These are phyloP conservation scores for Lactarius sanguifluus DNA, from an alignment of 768 basidiomycete species.

Conservation along the genomic window DNA sequence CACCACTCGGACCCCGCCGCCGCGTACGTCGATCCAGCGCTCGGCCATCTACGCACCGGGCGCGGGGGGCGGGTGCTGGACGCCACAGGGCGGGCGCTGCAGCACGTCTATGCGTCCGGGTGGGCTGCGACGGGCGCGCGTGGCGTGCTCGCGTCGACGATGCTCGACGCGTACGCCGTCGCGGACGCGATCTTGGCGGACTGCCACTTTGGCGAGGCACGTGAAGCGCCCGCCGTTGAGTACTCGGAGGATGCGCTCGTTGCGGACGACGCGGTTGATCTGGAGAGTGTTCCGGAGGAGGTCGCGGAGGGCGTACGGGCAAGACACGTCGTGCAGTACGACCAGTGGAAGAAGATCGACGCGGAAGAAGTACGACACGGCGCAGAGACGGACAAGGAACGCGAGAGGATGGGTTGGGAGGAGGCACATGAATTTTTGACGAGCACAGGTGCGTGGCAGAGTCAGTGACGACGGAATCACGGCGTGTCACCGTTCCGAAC, in stretches of 20 bases:
- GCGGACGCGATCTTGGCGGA: conserved; percentile 72
- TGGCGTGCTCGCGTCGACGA: conserved; percentile 88
- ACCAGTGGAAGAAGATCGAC: conserved; percentile 75
- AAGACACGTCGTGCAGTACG: conserved; percentile 56
- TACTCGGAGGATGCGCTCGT: conserved; percentile 29
- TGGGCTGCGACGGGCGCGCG: conserved; percentile 92
- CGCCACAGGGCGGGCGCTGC: conserved; percentile 39
- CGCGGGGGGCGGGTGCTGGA: conserved; percentile 52
- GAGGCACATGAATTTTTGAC: conserved; percentile 44
- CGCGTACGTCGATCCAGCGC: conserved; percentile 57
- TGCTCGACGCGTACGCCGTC: conserved; percentile 87
- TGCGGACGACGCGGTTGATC: conserved; percentile 36
- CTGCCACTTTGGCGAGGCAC: conserved; percentile 34
- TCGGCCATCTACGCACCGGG: conserved; percentile 55
- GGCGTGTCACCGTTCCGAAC: too few relatives aligned
- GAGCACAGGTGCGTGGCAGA: conserved; percentile 4
- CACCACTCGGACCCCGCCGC: conserved; percentile 68
- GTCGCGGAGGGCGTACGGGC: conserved; percentile 44
- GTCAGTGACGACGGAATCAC: background rate
- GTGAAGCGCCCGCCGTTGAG: background rate
- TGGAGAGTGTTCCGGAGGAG: conserved; percentile 51
- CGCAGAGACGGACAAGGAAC: conserved; percentile 57
- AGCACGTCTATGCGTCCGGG: conserved; percentile 84
- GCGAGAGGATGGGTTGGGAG: conserved; percentile 74
- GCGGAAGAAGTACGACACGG: conserved; percentile 60